Base-by-base conservation (phyloP, 495 filamentous ascomycete species). In the Cenococcum geophilum region DNA sequence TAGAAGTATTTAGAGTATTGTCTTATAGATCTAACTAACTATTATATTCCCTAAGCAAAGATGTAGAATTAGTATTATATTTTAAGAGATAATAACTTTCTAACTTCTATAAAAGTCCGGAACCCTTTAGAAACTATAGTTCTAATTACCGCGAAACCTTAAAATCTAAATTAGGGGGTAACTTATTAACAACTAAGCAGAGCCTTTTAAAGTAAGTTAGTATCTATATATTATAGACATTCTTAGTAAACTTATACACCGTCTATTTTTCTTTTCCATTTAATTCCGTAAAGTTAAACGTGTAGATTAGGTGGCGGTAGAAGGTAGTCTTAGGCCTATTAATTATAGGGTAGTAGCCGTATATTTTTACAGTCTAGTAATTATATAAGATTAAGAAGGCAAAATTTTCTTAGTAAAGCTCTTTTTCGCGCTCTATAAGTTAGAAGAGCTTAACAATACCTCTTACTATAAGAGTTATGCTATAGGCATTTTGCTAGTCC, bases 371-470 rank as follows among this genome's bases (percentile, higher is more conserved):
- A 4, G 60, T 60, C 18, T 53, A 20, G 47, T 76, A 54, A 62
- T 80, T 66, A 64, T 80, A 74, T 25, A 75, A 80, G 61, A 82
- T 69, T 4, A 75, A 80, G 72, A 80, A 81, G 37, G 70, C 69
- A 40, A 77, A 63, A 34, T 76, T 74, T 64, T 76, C 59, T 53
- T 66, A 68, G 60, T 79, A 23, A 40, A 78, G 60, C 67, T 78
- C 73, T 27, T 69, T 55, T 62, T 75, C 61, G 35, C 72, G 74
- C 23, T 69, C 62, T 1, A 76, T 70, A 8, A 60, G 57, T 35
- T 58, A 37, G 63, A 70, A 63, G 51, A 79, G 72, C 55, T 77
- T 69, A 18, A 74, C 66, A 21, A 77, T 52, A 40, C 49, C 73
- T 34, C 67, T 61, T 36, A 71, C 57, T 11, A 67, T 68, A 67